Conservation (phyloP, 768 basidiomycete species). For the Leucocoprinus leucothites region DNA sequence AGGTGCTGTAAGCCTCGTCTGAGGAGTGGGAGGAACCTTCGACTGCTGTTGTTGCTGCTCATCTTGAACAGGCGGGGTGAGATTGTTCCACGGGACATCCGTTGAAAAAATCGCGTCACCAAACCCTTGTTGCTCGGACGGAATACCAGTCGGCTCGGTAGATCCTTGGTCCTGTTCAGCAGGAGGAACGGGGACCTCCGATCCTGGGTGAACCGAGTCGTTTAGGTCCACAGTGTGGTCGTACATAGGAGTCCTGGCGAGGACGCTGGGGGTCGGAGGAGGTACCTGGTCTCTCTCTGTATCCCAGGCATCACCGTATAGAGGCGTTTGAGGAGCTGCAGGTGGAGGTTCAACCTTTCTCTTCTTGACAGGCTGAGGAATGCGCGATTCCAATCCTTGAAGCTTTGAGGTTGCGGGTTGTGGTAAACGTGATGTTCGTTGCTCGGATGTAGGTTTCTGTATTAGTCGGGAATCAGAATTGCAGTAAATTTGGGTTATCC, state of each 20-base stretch:
- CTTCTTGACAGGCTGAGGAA: slow-evolving; percentile 12
- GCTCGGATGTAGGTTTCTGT: not conserved
- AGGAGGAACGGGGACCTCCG: not conserved
- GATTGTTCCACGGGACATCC: not conserved
- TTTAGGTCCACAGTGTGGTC: not conserved
- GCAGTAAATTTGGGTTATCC: not conserved
- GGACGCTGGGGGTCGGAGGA: slow-evolving; percentile 7
- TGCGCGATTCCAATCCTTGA: not conserved
- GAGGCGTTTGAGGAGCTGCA: slow-evolving; percentile 14
- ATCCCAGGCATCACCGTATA: slow-evolving; percentile 10
- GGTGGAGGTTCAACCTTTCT: slow-evolving; percentile 23
- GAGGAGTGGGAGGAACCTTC: not conserved
- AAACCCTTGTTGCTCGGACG: not conserved
- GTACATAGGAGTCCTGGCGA: not conserved
- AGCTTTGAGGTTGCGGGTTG: not conserved
- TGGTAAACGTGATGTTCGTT: slow-evolving; percentile 7
- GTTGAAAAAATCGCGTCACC: not conserved
- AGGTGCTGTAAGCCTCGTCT: not conserved
- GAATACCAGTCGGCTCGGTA: not conserved
- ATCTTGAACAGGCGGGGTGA: not conserved
- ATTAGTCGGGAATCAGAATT: not conserved
- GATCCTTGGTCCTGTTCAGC: not conserved
- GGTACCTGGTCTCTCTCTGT: slow-evolving; percentile 8
- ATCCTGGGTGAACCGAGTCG: not conserved
- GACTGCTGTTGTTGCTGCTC: not conserved